Evolutionary conservation across 345 rosid species (phyloP).

Genomic region (Citrus reticulata): DNA sequence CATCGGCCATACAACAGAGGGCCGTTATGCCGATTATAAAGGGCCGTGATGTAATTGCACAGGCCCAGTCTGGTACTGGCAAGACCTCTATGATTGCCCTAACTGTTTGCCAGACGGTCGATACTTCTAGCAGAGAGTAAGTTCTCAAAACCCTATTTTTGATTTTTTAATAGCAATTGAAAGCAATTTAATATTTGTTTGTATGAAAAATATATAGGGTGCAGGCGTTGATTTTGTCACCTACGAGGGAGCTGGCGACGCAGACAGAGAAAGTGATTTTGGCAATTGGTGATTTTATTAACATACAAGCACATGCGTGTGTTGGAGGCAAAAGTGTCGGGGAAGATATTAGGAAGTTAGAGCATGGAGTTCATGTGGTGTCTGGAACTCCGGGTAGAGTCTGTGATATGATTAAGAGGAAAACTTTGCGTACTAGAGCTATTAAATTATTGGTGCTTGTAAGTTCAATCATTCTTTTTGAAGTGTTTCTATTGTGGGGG

Average conservation of each 20-base stretch:
- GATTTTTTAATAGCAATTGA: background rate
- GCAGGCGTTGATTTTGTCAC: slow-evolving; percentile 92
- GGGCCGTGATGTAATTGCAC: slow-evolving; percentile 94
- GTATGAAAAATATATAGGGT: slow-evolving; percentile 42
- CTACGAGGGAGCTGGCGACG: slow-evolving; percentile 88
- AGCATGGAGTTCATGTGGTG: slow-evolving; percentile 67
- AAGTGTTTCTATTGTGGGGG: background rate
- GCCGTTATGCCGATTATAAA: slow-evolving; percentile 90
- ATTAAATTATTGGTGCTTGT: slow-evolving; percentile 33
- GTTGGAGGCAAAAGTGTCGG: slow-evolving; percentile 97
- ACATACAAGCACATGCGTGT: slow-evolving; percentile 81
- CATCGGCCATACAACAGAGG: slow-evolving; percentile 94
- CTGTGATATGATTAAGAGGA: slow-evolving; percentile 97
- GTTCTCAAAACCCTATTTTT: slow-evolving; percentile 30
- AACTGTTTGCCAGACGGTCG: slow-evolving; percentile 81
- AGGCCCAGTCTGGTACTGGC: slow-evolving; percentile 99
- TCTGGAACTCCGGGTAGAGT: slow-evolving; percentile 99
- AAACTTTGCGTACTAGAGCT: slow-evolving; percentile 87
- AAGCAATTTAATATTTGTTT: background rate
- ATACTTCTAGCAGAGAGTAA: slow-evolving; percentile 73
- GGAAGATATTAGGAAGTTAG: slow-evolving; percentile 83
- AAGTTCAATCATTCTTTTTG: background rate
- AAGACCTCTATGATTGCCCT: slow-evolving; percentile 97
- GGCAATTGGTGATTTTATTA: slow-evolving; percentile 68
- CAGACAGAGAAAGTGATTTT: slow-evolving; percentile 86